Evolutionary conservation across 371 early-diverging fungal species (phyloP), one percentile per base, ranked within the genome.

Genomic region (Batkoa obscura): DNA sequence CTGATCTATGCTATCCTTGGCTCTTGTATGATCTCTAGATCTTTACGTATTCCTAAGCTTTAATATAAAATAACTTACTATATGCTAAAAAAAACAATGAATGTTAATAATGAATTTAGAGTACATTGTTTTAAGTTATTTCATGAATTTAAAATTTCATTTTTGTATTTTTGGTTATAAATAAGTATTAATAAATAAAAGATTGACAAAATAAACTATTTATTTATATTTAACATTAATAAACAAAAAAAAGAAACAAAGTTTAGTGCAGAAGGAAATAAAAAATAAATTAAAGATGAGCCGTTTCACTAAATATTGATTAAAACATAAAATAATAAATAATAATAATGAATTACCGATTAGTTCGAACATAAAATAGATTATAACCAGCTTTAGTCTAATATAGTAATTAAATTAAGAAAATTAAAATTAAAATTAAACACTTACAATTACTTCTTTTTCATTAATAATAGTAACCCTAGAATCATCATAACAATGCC

Each of bases 401-500:
- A 48, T n/a, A 35, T 9, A 23, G 13, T 50, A 32, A 15, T 8
- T n/a, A n/a, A n/a, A n/a, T n/a, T n/a, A n/a, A 35, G n/a, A 15
- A 35, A 38, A 1, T 49, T 33, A 4, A 12, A 32, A 48, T 32
- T 42, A 10, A 12, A 10, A 57, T 66, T 66, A 74, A 79, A 78
- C 13, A 52, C n/a, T n/a, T n/a, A n/a, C n/a, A n/a, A 72, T 67
- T 1, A 84, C 83, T 55, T 79, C 73, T 30, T 64, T 59, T 63
- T 81, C 78, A 43, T 75, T 73, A 37, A 78, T 77, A 0, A 70
- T 70, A 0, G 82, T 78, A 12, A 91, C 82, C 12, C 88, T 68
- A 30, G 90, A 80, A 67, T 96, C 97, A 66, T 94, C 91, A 72
- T 92, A 92, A 55, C 83, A 78, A 64, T 81, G 84, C 97, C 97